Conservation (phyloP, 306 rosid genomes). For the Potentilla sterilis region DNA sequence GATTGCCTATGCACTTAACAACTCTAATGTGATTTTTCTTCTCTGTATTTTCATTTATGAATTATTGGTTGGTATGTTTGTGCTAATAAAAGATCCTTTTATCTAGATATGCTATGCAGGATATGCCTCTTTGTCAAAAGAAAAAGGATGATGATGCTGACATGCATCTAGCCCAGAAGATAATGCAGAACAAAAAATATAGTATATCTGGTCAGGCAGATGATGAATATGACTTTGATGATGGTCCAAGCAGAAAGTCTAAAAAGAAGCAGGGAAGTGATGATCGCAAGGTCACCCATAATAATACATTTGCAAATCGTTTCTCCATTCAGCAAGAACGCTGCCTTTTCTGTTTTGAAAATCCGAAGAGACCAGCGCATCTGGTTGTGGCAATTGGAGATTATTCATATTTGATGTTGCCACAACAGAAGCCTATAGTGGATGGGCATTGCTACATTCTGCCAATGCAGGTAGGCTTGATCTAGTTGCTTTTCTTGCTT, state of each 20-base stretch:
- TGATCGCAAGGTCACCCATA: constrained; percentile 47
- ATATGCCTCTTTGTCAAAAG: constrained; percentile 42
- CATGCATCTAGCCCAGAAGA: constrained; percentile 76
- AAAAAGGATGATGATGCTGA: constrained; percentile 78
- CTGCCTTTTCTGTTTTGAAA: constrained; percentile 81
- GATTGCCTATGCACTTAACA: constrained; percentile 13
- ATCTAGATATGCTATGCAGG: constrained; percentile 48
- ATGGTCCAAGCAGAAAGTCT: constrained; percentile 55
- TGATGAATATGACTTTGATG: constrained; percentile 87
- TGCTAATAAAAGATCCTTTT: constrained; percentile 22
- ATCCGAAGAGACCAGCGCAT: constrained; percentile 75
- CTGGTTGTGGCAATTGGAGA: constrained; percentile 77
- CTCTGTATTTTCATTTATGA: background rate
- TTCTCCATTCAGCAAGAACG: constrained; percentile 70
- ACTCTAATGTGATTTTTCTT: background rate
- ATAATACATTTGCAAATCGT: constrained; percentile 36
- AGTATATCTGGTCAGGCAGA: constrained; percentile 64
- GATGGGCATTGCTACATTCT: constrained; percentile 92
- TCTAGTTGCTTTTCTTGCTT: background rate
- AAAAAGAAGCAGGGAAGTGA: constrained; percentile 58
- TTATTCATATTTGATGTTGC: constrained; percentile 85
- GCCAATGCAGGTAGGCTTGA: constrained; percentile 70
- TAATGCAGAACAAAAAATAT: constrained; percentile 71
- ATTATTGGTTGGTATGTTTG: constrained; percentile 1
- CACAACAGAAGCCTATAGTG: constrained; percentile 75